These are phyloP conservation scores for Trypanosoma platydactyli DNA, from an alignment of 208 protist genomes.

Conservation along the genomic window DNA sequence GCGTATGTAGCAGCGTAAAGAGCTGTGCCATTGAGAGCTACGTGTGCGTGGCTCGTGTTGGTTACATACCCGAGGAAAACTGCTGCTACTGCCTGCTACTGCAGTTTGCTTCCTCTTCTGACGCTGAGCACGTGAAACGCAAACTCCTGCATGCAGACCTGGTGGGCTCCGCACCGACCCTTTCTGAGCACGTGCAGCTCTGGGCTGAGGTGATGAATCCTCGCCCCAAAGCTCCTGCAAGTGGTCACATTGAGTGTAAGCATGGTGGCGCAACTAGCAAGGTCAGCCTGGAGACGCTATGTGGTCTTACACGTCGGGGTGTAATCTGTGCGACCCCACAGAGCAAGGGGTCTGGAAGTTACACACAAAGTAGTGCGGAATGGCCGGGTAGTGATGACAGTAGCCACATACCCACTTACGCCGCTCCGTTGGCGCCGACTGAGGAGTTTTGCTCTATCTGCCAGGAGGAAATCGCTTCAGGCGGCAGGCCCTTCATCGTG, in stretches of 20 bases:
- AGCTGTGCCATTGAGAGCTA: background rate
- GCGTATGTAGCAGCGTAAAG: constrained; percentile 9
- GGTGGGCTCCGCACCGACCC: constrained; percentile 29
- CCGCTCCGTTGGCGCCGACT: background rate
- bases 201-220: constrained; percentile 6
- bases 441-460: constrained; percentile 75
- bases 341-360: background rate
- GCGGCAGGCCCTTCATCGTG: constrained; percentile 40
- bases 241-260: background rate
- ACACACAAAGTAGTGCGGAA: background rate
- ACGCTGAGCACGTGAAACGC: constrained; percentile 37
- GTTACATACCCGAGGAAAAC: constrained; percentile 62
- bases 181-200: constrained; percentile 44
- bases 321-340: background rate
- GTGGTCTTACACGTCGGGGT: background rate
- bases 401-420: too few relatives aligned
- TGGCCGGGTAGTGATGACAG: background rate
- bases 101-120: constrained; percentile 31
- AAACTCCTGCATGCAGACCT: constrained; percentile 37
- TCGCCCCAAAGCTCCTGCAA: background rate
- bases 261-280: background rate
- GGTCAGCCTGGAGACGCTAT: constrained; percentile 12
- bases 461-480: constrained; percentile 48
- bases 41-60: constrained; percentile 49
- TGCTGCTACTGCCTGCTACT: constrained; percentile 71